Base-by-base conservation (phyloP, 352 stramenopile species). In the Phytophthora aleatoria region DNA sequence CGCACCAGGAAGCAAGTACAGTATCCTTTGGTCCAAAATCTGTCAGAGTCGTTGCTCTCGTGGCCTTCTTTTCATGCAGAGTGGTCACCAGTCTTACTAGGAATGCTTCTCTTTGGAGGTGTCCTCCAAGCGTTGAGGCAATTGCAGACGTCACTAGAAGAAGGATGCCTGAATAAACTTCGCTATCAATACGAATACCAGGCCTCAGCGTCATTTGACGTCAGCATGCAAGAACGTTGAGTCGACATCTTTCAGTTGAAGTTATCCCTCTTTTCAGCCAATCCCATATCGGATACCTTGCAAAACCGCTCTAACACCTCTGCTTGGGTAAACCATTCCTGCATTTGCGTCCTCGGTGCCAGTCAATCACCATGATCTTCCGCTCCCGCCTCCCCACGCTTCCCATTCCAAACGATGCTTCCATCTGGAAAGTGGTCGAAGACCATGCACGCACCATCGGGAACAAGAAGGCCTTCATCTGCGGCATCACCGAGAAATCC, bases 401-500 rank as follows among this genome's bases (percentile, higher is more conserved):
- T 0, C 43, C 59, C 24, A 70, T 82, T 55, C 74, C 74, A 12
- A 44, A 73, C 12, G 72, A 83, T 44, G 52, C 66, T 3, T 81
- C 71, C 13, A 69, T 87, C 38, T 87, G 71, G 73, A 67, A 78
- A 28, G 50, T 67, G 16, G 28, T 81, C 6, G 77, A 84, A 51
- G 39, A 76, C 26, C 73, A 84, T 26, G 75, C 75, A 11, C 30
- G 11, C 15, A 33, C 62, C 11, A 71, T 53, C 1, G 69, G 63
- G 0, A 52, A 73, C 55, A 70, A 67, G 24, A 64, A 77, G 26
- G 66, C 71, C 12, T 74, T 84, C 42, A 71, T 87, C 52, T 85
- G 76, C 44, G 77, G 73, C 43, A 44, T 81, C 50, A 77, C 75
- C 2, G 64, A 85, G 41, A 57, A 63, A n/a, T 61, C 67, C 10